Base-by-base conservation (phyloP, 2,329 filamentous ascomycete species). In the Penicillium sumatraense region DNA sequence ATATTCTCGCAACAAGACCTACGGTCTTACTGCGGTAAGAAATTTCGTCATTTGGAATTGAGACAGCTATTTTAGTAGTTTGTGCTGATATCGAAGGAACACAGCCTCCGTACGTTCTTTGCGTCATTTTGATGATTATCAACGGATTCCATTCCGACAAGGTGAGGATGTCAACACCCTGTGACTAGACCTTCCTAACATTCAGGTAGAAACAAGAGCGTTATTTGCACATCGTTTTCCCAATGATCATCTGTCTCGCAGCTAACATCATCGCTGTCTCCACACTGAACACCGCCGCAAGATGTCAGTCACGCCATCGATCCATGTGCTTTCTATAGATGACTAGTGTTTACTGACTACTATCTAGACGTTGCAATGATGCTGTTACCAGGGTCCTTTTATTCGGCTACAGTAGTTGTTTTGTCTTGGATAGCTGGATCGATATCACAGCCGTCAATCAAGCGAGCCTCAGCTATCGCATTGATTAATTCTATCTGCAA, bases 211-310 rank as follows among this genome's bases (percentile, higher is more conserved):
- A 58, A 54, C 61, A 67, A 51, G 64, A 67, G 49, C 60, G 64
- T 11, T 71, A 64, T 59, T 55, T 59, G 27, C 63, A 71, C 54
- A 64, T 72, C 31, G 57, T 64, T 23, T 53, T 54, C 11, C 68
- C 67, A 6, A 58, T 72, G 4, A 36, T 51, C 21, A 54, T 71
- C n/a, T 64, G 65, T 13, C 57, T 70, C 1, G 45, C 62, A 8
- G 67, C 68, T 41, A 69, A 68, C 51, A 60, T 72, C 46, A 70
- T 72, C 29, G 62, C 68, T n/a, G 59, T 72, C 14, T 65, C 64
- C 9, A 67, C 68, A 3, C 52, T 68, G 16, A 66, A 65, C 31
- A 65, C 60, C 5, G 68, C 50, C 5, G 67, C 67, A 27, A 61
- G 68, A 14, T 70, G 58, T 61, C 46, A 23, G 58, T 51, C 23